These are phyloP conservation scores for Hypoxylon fragiforme DNA, from an alignment of 495 filamentous ascomycete species.

Conservation along the genomic window DNA sequence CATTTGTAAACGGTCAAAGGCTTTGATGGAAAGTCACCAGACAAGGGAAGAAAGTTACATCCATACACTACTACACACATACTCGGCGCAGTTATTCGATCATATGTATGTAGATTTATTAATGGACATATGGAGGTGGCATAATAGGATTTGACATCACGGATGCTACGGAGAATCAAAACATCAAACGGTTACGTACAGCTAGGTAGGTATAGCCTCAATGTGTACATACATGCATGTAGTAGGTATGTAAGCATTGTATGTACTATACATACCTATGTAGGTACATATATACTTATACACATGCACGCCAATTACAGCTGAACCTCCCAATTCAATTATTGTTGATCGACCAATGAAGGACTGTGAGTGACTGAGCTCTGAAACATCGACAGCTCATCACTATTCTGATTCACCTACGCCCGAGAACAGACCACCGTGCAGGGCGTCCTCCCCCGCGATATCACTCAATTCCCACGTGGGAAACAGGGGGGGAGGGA, in stretches of 20 bases:
- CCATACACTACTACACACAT: conserved; percentile 2
- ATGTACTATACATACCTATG: not conserved
- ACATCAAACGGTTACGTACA: too few relatives aligned
- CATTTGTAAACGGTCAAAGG: conserved; percentile 7
- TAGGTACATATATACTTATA: not conserved
- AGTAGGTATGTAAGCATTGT: not conserved
- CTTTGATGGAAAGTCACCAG: conserved; percentile 17
- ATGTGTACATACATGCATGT: too few relatives aligned
- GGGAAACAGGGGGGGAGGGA: conserved; percentile 29
- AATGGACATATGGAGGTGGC: not conserved
- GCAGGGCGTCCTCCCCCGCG: conserved; percentile 34
- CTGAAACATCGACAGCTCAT: conserved; percentile 30
- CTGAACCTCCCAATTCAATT: conserved; percentile 5
- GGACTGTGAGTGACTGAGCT: conserved; percentile 13
- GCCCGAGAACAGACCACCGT: conserved; percentile 32
- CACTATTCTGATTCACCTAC: conserved; percentile 19
- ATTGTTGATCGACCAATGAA: conserved; percentile 23
- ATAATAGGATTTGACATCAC: conserved; percentile 13
- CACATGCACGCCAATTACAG: conserved; percentile 11
- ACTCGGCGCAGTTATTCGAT: not conserved
- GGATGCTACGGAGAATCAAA: conserved; percentile 25
- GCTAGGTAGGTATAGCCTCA: too few relatives aligned
- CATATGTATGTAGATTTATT: not conserved
- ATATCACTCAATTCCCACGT: conserved; percentile 34
- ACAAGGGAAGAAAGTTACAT: conserved; percentile 1